Base-by-base conservation (phyloP, 208 protist genomes). In the Strigomonas culicis region DNA sequence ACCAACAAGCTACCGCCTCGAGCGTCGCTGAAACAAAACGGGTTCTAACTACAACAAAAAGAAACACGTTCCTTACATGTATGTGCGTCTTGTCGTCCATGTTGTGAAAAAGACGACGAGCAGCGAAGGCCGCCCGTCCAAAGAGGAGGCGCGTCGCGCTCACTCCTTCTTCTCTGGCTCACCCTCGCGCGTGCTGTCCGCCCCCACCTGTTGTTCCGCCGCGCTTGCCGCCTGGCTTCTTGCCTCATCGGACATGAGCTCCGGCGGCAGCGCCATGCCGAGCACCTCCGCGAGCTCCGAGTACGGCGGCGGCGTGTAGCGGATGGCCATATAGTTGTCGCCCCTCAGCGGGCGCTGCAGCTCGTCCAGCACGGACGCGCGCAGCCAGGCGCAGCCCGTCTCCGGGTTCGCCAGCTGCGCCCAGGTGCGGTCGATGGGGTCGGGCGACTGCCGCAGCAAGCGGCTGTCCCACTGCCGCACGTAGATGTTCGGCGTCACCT, bases 361-460 rank as follows among this genome's bases (percentile, higher is more conserved):
- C 65, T 92, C 86, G 59, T 96, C 86, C 46, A 96, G 84, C 70
- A 91, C 67, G 50, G 71, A 36, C 17, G 71, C 61, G 22, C 68
- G 75, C 84, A 96, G 82, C 91, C 91, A 96, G 56, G 86, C 91
- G 63, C 84, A 92, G 47, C 91, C 91, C 7, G 91, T 96, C 44
- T 75, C 68, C 1, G 88, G 87, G 67, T 96, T 73, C 27, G 88
- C 91, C 22, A 80, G 62, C 67, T 82, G 75, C 4, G 91, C 79
- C 91, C 91, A 96, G 6, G 80, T 82, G 28, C 91, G 83, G 62
- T 96, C 91, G 50, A 96, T 94, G 2, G 86, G 84, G 65, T 96
- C 91, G 4, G 91, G 88, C 17, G 86, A 93, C 72, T 92, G 86
- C 22, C 84, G 80, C 68, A 96, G 77, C 57, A 96, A 70, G 8